Conservation (phyloP, 495 filamentous ascomycete species). For the Xylaria bambusicola region DNA sequence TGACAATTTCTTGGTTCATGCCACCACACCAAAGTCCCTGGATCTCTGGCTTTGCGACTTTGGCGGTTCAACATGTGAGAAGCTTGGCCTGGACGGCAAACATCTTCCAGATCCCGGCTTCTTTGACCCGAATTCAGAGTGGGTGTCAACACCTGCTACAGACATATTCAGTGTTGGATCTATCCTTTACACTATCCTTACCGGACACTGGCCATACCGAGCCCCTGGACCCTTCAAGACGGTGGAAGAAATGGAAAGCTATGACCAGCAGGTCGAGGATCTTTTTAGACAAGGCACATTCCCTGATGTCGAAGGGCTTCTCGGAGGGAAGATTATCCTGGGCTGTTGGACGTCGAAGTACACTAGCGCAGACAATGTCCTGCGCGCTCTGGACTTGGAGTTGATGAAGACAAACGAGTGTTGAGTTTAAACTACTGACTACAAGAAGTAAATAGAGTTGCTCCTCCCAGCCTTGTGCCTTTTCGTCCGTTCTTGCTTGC, state of each 20-base stretch:
- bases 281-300: conserved; percentile 11
- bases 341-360: conserved; percentile 12
- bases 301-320: conserved; percentile 10
- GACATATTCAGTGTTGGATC: conserved; percentile 17
- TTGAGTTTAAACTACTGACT: no score
- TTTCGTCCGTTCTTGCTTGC: no score
- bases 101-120: conserved; percentile 12
- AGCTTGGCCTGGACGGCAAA: conserved; percentile 5
- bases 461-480: no score
- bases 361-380: conserved; percentile 1
- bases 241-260: conserved; percentile 13
- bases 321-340: conserved; percentile 14
- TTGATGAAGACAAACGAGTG: no score
- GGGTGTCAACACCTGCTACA: conserved; percentile 13
- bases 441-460: no score
- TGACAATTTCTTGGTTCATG: conserved; percentile 15
- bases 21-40: neutral
- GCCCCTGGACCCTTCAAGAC: conserved; percentile 3
- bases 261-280: conserved; percentile 7
- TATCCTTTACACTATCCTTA: conserved; percentile 16
- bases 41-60: conserved; percentile 18
- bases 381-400: neutral
- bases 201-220: conserved; percentile 16
- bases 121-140: conserved; percentile 11
- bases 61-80: conserved; percentile 2